Evolutionary conservation across 148 eudicot species (phyloP), one percentile per base, ranked within the genome.

Genomic region (Persicaria tinctoria): DNA sequence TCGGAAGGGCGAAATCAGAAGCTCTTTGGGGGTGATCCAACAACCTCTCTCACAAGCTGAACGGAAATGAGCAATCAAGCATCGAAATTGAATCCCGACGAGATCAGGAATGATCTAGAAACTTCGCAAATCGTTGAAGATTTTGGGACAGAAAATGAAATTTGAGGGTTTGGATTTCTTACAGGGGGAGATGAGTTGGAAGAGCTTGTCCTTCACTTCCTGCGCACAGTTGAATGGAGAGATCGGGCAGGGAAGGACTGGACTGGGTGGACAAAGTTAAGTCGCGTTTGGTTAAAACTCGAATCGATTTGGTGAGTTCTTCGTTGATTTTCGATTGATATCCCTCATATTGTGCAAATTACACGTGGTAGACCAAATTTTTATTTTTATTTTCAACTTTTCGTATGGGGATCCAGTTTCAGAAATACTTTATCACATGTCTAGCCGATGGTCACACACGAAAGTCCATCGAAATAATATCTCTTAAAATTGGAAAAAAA

Each of bases 1-100:
- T 66, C 44, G 44, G 70, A 66, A 27, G 46, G 48, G 17, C 18
- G 70, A 66, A 66, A 66, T 41, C 70, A 66, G 70, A 38, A 66
- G 70, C 70, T 66, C 48, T 66, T 10, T 11, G 68, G 13, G n/a
- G 68, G 46, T 66, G 70, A 41, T 66, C 70, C 14, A 66, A 66
- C 70, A 44, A 14, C 70, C 48, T 66, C 48, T 44, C 9, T 13
- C 70, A 41, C 70, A 13, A 17, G 70, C 70, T 66, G 70, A 44
- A 11, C 18, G 48, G 70, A 41, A 41, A 66, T 4, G 68, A 66
- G 27, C 32, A 59, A 59, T 59, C 8, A 8, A 13, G n/a, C 2
- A 41, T 38, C 70, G 18, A 12, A 66, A 44, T 44, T 14, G 5
- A 44, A 66, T 66, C 44, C 70, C 48, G 17, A 44, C 44, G 70